These are phyloP conservation scores for Candida patagonica DNA, from an alignment of 805 yeast species.

Conservation along the genomic window DNA sequence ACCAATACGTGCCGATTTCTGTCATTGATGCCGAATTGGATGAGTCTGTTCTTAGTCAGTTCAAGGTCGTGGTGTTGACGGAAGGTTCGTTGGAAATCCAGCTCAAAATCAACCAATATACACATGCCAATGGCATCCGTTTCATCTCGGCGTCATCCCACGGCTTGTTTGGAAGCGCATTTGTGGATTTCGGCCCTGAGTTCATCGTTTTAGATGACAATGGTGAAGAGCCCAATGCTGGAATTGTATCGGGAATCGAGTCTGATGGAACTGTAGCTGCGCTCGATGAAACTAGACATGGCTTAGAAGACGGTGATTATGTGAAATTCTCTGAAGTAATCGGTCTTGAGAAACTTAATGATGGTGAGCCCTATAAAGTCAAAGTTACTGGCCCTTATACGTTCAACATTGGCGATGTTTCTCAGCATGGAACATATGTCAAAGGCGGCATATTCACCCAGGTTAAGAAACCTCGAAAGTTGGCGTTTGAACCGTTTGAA, in stretches of 20 bases:
- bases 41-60: constrained; percentile 44
- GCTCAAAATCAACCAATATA: constrained; percentile 59
- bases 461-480: constrained; percentile 69
- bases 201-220: constrained; percentile 76
- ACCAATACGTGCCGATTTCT: constrained; percentile 80
- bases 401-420: constrained; percentile 53
- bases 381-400: constrained; percentile 94
- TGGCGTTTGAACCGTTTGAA: constrained; percentile 53
- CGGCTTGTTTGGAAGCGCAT: constrained; percentile 82
- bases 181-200: constrained; percentile 80
- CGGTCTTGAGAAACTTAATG: constrained; percentile 68
- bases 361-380: constrained; percentile 63
- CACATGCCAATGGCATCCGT: constrained; percentile 66
- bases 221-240: constrained; percentile 87
- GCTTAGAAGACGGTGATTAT: constrained; percentile 82
- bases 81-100: constrained; percentile 71
- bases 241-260: constrained; percentile 86
- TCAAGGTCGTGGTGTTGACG: constrained; percentile 79
- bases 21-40: constrained; percentile 46
- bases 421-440: constrained; percentile 53
- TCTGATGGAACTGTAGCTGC: constrained; percentile 84
- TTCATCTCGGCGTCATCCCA: constrained; percentile 74
- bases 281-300: constrained; percentile 87
- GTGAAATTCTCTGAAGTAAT: constrained; percentile 81
- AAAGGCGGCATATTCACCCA: constrained; percentile 89